phyloP scores from a whole-genome alignment of 2,329 filamentous ascomycete genomes.

The Beauveria medogensis region DNA sequence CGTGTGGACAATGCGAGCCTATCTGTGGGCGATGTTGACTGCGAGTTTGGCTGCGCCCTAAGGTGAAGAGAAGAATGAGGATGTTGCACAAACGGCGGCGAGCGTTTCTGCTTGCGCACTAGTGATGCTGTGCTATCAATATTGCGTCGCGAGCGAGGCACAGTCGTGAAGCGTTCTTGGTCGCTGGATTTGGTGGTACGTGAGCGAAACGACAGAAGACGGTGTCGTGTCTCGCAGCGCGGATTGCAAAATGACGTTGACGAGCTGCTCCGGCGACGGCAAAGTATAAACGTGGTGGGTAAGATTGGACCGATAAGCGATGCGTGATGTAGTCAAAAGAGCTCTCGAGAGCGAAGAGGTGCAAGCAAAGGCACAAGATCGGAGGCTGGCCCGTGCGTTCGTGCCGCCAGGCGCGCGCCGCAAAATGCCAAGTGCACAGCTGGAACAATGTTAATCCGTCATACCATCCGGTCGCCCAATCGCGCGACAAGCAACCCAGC shows the following conservation, averaged over 20 bases:
- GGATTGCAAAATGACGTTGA: background rate
- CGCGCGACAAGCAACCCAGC: slow-evolving; percentile 8
- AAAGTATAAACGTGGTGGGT: background rate
- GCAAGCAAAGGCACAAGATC: slow-evolving; percentile 5
- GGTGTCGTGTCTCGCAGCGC: background rate
- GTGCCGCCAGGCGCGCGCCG: background rate
- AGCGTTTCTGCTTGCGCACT: background rate
- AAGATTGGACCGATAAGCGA: background rate
- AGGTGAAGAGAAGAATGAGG: too few relatives aligned
- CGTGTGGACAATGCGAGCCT: background rate
- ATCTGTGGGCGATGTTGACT: background rate
- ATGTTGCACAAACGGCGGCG: background rate
- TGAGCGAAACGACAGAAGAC: background rate
- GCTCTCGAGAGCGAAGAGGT: background rate
- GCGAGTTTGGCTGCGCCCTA: background rate
- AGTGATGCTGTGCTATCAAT: slow-evolving; percentile 4
- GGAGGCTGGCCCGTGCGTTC: background rate
- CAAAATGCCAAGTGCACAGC: background rate
- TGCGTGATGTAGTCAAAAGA: background rate
- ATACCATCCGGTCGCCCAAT: background rate
- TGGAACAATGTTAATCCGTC: slow-evolving; percentile 8
- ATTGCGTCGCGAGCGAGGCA: background rate
- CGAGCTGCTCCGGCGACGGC: background rate
- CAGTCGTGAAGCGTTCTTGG: background rate
- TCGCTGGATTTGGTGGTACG: background rate